phyloP scores from a whole-genome alignment of 176 grass and related monocot genomes.

The Echinochloa phyllopogon region DNA sequence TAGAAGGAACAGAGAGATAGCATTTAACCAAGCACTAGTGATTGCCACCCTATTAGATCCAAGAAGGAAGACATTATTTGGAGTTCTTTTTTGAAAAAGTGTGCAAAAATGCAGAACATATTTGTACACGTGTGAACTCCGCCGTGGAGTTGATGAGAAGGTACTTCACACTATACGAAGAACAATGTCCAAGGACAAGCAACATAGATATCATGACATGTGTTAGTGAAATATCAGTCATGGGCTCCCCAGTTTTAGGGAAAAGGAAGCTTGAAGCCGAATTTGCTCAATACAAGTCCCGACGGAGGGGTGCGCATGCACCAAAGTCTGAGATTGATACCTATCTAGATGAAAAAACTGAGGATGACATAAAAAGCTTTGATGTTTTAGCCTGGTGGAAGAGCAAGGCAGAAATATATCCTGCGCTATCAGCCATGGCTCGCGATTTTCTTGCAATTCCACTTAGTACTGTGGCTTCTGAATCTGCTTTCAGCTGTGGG shows the following conservation, averaged over 20 bases:
- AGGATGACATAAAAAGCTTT: too few relatives aligned
- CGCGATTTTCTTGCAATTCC: too few relatives aligned
- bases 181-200: not conserved
- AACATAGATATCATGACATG: not conserved
- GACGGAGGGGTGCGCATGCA: not conserved
- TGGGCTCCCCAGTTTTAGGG: not conserved
- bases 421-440: too few relatives aligned
- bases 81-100: not conserved
- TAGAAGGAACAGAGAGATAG: not conserved
- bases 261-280: not conserved
- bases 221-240: not conserved
- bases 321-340: too few relatives aligned
- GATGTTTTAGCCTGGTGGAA: too few relatives aligned
- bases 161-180: not conserved
- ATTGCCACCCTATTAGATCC: not conserved
- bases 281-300: not conserved
- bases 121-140: not conserved
- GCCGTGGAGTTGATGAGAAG: too few relatives aligned
- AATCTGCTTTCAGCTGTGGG: not conserved
- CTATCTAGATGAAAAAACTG: too few relatives aligned
- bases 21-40: not conserved
- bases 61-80: not conserved
- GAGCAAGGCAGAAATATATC: too few relatives aligned
- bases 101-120: not conserved
- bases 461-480: not conserved